Base-by-base conservation (phyloP, 495 filamentous ascomycete genomes). In the Friedmanniomyces simplex region DNA sequence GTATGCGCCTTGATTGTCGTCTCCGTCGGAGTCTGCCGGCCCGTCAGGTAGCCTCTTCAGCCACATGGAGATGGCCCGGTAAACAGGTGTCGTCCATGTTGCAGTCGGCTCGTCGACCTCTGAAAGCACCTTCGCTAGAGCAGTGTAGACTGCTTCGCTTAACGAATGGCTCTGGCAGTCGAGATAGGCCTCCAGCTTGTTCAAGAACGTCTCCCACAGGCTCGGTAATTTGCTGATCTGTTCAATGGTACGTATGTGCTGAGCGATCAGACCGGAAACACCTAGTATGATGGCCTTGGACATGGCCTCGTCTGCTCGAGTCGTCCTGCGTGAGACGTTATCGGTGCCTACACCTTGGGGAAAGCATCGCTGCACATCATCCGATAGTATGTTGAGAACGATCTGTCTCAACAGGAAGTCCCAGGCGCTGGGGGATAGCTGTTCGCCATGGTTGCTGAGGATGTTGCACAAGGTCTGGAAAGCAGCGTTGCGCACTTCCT, bases 401-500 rank as follows among this genome's bases (percentile, higher is more conserved):
- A 60, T 30, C 24, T 20, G 53, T 13, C 61, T 45, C 39, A 64
- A 25, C 8, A 25, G 89, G 48, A 90, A 74, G 34, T 82, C 82
- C 91, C 90, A 96, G 12, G 89, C 84, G 63, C 84, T 78, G 0
- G 86, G 79, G 12, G 79, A 82, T 13, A 97, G 76, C 50, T 84
- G 82, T 63, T 91, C 87, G 26, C 87, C 90, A 57, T 90, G 89
- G 3, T 87, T 89, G 70, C 94, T 88, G 60, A 97, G 89, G 51
- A 97, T 96, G 37, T 90, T 79, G 54, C 96, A 79, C 16, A 96
- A 72, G 0, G 90, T 96, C 67, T 95, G 91, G 32, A 97, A 83
- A 6, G 90, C 87, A 78, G 89, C 90, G 64, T 96, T 95, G 51
- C 93, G 79, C 49, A 96, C 79, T 65, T 97, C 93, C n/a, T 85